Evolutionary conservation across 2,329 filamentous ascomycete species (phyloP), one percentile per base, ranked within the genome.

Genomic region (Nakataea oryzae): DNA sequence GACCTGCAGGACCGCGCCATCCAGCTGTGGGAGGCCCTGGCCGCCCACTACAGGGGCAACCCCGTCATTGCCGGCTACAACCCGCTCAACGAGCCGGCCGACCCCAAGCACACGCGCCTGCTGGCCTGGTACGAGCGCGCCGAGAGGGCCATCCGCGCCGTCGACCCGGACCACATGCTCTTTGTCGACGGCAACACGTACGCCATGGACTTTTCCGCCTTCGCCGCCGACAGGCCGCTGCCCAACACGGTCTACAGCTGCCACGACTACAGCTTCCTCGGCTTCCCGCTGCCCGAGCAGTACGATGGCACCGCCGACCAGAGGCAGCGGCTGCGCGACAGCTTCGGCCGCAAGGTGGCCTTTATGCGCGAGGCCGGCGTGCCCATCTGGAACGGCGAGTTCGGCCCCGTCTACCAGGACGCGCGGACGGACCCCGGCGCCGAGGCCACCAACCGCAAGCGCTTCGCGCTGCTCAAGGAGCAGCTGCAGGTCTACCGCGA

Each of bases 211-310:
- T 80, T 78, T 66, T 72, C 72, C 14, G 72, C 69, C 8, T 80
- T 79, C 6, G 28, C 57, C 17, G 29, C 32, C 21, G 68, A 74
- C 4, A 65, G 73, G 3, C 69, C 75, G 0, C 69, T 82, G 0
- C 78, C 79, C 0, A 81, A 81, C 64, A 71, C 74, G 2, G 81
- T 81, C 0, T 84, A 83, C 66, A 74, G 77, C 5, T 74, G 81
- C 56, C 81, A 84, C 66, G 81, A 84, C 65, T 84, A 84, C 65
- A 75, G 75, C 54, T 68, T 74, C 63, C 77, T 79, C 67, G 82
- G 81, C 0, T 84, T 84, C 63, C 81, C 74, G 14, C 29, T 59
- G 2, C 63, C 64, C n/a, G 72, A 76, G 34, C 68, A 64, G 1
- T 81, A 77, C 64, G 69, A 66, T 0, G 8, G 66, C 30, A 68